Evolutionary conservation across 1,284 basidiomycete species (phyloP), one percentile per base, ranked within the genome.

Genomic region (Irpex rosettiformis): DNA sequence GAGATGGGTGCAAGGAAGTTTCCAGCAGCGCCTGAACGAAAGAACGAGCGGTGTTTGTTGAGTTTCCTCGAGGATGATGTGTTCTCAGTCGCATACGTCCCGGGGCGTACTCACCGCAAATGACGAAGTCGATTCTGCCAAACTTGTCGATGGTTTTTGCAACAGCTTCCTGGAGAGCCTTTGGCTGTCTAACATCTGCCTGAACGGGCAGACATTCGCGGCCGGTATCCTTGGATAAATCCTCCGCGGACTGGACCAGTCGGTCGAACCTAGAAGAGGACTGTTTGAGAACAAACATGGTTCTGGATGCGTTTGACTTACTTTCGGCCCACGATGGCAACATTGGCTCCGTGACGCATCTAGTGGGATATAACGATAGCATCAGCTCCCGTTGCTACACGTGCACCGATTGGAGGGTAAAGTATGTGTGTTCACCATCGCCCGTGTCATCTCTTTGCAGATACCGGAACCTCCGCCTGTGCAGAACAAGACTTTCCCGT

Each of bases 71-170:
- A 6, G 25, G 18, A 51, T 24, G 11, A 27, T 24, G 7, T 27
- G 48, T 25, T 27, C 21, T 16, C 30, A 11, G 25, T 40, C 16
- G 40, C 43, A n/a, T 54, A 11, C n/a, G 43, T 18, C 28, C 53
- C 21, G 54, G n/a, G 42, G 37, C 24, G 21, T 27, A 69, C 79
- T 49, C 70, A 87, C 95, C 94, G 68, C 93, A 94, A 58, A 98
- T 93, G 57, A 98, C 96, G 73, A 93, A 96, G 77, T 99, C 96
- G 65, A 99, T 94, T 62, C 82, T 79, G 1, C 96, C 96, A 70
- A 91, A 96, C 64, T 79, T 79, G 60, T 87, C 83, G 24, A 95
- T 80, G 0, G 91, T 85, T 70, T 85, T 81, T 42, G 84, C 75
- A 18, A 94, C 95, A 2, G 96, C 96, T 6, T 81, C 82, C 63